phyloP scores from a whole-genome alignment of 495 filamentous ascomycete genomes.

The Chlorociboria aeruginascens region DNA sequence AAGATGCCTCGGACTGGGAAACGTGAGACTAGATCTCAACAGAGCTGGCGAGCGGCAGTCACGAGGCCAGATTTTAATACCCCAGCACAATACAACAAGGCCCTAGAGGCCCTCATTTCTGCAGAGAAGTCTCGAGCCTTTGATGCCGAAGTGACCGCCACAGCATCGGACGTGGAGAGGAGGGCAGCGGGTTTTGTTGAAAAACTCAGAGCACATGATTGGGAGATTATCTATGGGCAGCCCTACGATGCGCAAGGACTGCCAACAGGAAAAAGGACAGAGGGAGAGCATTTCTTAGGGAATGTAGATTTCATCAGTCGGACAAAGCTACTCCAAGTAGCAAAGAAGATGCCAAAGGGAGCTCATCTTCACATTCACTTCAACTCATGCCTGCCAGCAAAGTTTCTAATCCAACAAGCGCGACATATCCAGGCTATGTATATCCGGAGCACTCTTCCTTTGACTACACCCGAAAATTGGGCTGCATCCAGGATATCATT shows the following conservation, averaged over 20 bases:
- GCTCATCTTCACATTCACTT: conserved; percentile 46
- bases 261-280: conserved; percentile 3
- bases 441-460: conserved; percentile 32
- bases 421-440: conserved; percentile 39
- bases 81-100: conserved; percentile 7
- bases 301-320: conserved; percentile 34
- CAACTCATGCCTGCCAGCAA: conserved; percentile 38
- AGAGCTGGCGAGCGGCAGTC: conserved; percentile 4
- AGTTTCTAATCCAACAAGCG: conserved; percentile 36
- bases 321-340: conserved; percentile 30
- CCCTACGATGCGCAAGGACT: conserved; percentile 2
- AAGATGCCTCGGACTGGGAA: conserved; percentile 11
- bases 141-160: conserved; percentile 10
- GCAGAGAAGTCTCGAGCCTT: conserved; percentile 12
- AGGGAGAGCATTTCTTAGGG: conserved; percentile 35
- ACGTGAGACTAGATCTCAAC: conserved; percentile 5
- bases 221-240: conserved; percentile 9
- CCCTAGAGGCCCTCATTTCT: conserved; percentile 6
- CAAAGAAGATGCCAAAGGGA: conserved; percentile 37
- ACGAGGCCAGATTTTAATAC: conserved; percentile 4
- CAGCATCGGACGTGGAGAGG: conserved; percentile 10
- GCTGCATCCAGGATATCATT: conserved; percentile 37
- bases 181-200: conserved; percentile 10
- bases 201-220: conserved; percentile 14
- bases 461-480: conserved; percentile 19